These are phyloP conservation scores for Fusarium sp. DNA, from an alignment of 2,329 filamentous ascomycete species.

Conservation along the genomic window DNA sequence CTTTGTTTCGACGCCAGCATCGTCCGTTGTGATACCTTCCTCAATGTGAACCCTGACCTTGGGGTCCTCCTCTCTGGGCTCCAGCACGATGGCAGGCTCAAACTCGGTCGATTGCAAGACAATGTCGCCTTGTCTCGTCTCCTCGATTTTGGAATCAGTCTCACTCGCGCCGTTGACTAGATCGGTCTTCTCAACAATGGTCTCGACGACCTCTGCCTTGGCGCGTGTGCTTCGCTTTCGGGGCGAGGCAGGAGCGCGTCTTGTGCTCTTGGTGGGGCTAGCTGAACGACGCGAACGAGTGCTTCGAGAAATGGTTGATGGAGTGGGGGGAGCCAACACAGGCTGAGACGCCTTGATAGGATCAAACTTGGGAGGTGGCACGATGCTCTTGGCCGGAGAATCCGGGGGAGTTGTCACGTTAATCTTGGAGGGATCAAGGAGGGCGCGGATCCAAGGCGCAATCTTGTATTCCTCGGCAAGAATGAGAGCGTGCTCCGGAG, in stretches of 20 bases:
- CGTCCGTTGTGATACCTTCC: conserved; percentile 69
- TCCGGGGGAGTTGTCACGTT: conserved; percentile 68
- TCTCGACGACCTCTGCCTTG: conserved; percentile 57
- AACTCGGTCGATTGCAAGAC: conserved; percentile 64
- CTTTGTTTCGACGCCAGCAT: conserved; percentile 73
- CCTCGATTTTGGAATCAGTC: conserved; percentile 39
- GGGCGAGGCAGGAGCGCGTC: conserved; percentile 64
- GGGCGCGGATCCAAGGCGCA: conserved; percentile 87
- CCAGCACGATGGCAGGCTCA: conserved; percentile 63
- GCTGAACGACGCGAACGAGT: conserved; percentile 68
- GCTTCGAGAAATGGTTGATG: conserved; percentile 60
- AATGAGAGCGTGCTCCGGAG: conserved; percentile 82
- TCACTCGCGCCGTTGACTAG: conserved; percentile 48
- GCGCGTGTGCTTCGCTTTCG: conserved; percentile 66
- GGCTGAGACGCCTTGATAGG: conserved; percentile 59
- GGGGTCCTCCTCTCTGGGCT: conserved; percentile 67
- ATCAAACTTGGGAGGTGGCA: conserved; percentile 85
- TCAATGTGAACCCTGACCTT: conserved; percentile 79
- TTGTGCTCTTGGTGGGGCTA: conserved; percentile 67
- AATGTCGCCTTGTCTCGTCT: conserved; percentile 52
- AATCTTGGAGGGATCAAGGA: conserved; percentile 90
- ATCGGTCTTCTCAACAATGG: conserved; percentile 47
- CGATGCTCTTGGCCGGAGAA: conserved; percentile 80
- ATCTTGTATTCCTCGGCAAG: conserved; percentile 92
- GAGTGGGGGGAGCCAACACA: conserved; percentile 64